A percentile compares a stretch with the other conserved stretches of the same genome.
These are phyloP conservation scores for Rhizopogon roseolus DNA, from an alignment of 768 basidiomycete genomes.

Conservation along the genomic window DNA sequence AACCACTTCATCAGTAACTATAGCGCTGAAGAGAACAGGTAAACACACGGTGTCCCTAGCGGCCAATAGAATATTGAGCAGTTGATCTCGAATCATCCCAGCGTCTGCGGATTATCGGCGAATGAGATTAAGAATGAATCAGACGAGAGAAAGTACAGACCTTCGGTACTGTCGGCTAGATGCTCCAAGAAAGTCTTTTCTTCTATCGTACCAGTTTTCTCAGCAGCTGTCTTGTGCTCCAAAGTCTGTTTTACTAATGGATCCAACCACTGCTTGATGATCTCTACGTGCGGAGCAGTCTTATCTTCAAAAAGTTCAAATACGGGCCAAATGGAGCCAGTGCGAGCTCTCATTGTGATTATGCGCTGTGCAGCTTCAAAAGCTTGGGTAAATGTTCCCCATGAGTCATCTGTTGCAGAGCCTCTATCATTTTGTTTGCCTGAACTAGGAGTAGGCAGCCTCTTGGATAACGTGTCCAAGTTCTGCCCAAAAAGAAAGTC, in stretches of 20 bases:
- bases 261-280: slow-evolving; percentile 45
- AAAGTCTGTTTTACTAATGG: slow-evolving; percentile 56
- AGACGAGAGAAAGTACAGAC: slow-evolving; percentile 27
- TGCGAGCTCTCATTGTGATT: slow-evolving; percentile 27
- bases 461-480: slow-evolving; percentile 52
- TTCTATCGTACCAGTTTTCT: slow-evolving; percentile 36
- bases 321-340: slow-evolving; percentile 39
- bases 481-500: slow-evolving; percentile 71
- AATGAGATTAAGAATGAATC: slow-evolving; percentile 5
- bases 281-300: slow-evolving; percentile 27
- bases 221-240: slow-evolving; percentile 35
- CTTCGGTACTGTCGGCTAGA: slow-evolving; percentile 59
- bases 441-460: slow-evolving; percentile 45
- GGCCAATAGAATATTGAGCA: slow-evolving; percentile 74
- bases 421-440: slow-evolving; percentile 52
- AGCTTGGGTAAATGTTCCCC: slow-evolving; percentile 49
- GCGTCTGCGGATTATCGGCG: slow-evolving; percentile 39
- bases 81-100: slow-evolving; percentile 66
- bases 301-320: slow-evolving; percentile 38
- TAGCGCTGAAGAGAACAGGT: neutral
- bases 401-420: slow-evolving; percentile 52
- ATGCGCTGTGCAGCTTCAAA: slow-evolving; percentile 38
- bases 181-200: slow-evolving; percentile 67
- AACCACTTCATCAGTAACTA: neutral
- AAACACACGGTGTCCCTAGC: slow-evolving; percentile 67